phyloP scores from a whole-genome alignment of 2,329 filamentous ascomycete genomes.

The Alternaria arbusti region DNA sequence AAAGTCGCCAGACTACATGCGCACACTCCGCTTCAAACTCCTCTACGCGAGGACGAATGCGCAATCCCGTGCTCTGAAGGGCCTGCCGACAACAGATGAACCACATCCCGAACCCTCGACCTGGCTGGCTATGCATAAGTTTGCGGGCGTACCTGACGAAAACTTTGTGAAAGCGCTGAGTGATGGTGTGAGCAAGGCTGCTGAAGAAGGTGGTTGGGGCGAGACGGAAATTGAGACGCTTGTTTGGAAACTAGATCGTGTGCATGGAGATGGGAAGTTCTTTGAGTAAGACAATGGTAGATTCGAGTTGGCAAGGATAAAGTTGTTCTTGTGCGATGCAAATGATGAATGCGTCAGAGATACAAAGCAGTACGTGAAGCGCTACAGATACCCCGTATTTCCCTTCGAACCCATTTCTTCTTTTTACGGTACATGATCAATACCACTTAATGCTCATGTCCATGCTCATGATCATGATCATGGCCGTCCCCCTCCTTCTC shows the following conservation, averaged over 20 bases:
- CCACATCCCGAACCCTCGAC: slow-evolving; percentile 31
- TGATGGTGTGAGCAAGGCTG: neutral
- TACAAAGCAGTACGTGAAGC: too few relatives aligned
- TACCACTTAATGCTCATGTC: neutral
- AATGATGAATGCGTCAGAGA: neutral
- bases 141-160: slow-evolving; percentile 15
- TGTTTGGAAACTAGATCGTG: slow-evolving; percentile 4
- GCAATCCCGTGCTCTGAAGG: slow-evolving; percentile 37
- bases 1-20: slow-evolving; percentile 24
- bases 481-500: slow-evolving; percentile 2
- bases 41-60: slow-evolving; percentile 39
- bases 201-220: neutral
- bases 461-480: slow-evolving; percentile 15
- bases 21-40: slow-evolving; percentile 31
- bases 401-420: neutral
- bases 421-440: neutral
- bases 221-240: neutral
- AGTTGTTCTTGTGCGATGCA: neutral
- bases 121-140: slow-evolving; percentile 39
- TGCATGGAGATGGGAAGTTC: slow-evolving; percentile 2
- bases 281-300: neutral
- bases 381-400: neutral
- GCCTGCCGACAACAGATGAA: slow-evolving; percentile 30
- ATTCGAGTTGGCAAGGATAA: neutral
- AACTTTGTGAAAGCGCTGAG: slow-evolving; percentile 17